Conservation (phyloP, 345 rosid species). For the Hypericum perforatum region DNA sequence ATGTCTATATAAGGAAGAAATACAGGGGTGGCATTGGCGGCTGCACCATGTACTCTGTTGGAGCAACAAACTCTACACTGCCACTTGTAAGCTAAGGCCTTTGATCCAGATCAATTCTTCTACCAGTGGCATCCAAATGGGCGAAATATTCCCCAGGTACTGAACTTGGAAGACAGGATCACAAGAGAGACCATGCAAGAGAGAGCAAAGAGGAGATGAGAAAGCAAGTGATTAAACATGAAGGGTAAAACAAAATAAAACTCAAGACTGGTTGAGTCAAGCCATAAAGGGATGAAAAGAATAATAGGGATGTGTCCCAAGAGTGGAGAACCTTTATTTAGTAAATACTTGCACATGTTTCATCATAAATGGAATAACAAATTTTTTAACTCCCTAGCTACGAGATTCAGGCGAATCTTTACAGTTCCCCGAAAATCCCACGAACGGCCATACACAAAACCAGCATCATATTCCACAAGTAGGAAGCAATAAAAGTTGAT, state of each 20-base stretch:
- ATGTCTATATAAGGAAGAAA: conserved; percentile 96
- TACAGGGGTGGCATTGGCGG: conserved; percentile 98
- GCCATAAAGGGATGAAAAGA: not conserved
- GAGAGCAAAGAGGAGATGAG: not conserved
- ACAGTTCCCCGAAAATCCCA: too few species aligned
- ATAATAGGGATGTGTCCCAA: too few species aligned
- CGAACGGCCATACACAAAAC: too few species aligned
- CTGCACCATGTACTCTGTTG: conserved; percentile 99
- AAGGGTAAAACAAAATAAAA: not conserved
- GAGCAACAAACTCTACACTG: conserved; percentile 93
- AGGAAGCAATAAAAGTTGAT: too few species aligned
- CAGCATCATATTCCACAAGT: too few species aligned
- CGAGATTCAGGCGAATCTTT: too few species aligned
- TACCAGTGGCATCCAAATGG: conserved; percentile 84
- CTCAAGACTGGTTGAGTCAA: not conserved
- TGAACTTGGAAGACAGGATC: conserved; percentile 26
- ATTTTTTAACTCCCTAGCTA: too few species aligned
- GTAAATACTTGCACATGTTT: too few species aligned
- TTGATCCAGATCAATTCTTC: conserved; percentile 85
- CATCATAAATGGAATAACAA: too few species aligned
- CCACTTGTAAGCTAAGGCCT: conserved; percentile 93
- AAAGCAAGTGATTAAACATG: not conserved
- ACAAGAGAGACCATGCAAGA: conserved; percentile 11
- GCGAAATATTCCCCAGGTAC: too few species aligned
- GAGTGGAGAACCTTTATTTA: too few species aligned